phyloP scores from a whole-genome alignment of 306 rosid species.

The Gastrolobium bilobum region DNA sequence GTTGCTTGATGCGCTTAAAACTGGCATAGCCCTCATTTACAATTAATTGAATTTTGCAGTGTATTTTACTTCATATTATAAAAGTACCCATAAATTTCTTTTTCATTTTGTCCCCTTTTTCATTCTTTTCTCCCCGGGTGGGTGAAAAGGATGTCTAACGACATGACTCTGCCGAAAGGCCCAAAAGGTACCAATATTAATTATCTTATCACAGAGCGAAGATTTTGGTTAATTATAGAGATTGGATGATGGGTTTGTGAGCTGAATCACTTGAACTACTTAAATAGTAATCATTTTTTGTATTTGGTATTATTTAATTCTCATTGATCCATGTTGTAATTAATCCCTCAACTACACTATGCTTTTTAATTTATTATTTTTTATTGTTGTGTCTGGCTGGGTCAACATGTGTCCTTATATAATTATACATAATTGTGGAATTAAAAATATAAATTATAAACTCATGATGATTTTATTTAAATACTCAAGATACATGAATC shows the following conservation, averaged over 20 bases:
- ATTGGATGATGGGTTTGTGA: constrained; percentile 27
- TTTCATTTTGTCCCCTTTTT: neutral
- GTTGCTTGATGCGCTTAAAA: neutral
- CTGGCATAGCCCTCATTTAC: constrained; percentile 15
- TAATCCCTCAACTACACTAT: neutral
- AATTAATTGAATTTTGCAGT: neutral
- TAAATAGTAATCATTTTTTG: constrained; percentile 10
- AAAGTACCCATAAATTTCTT: neutral
- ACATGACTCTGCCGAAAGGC: constrained; percentile 49
- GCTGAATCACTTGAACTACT: constrained; percentile 32
- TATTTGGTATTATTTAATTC: constrained; percentile 1
- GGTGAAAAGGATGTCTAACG: constrained; percentile 30
- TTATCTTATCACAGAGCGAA: constrained; percentile 27
- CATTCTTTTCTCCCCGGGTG: constrained; percentile 25
- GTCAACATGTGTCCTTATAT: neutral
- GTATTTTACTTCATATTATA: neutral
- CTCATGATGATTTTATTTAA: neutral
- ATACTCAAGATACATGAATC: constrained; percentile 30
- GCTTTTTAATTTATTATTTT: neutral
- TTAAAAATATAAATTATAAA: constrained; percentile 3
- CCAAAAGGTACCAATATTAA: constrained; percentile 17
- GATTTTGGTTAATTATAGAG: constrained; percentile 4
- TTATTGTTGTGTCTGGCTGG: constrained; percentile 2
- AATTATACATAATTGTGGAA: neutral
- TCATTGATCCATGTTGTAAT: neutral